Conservation (phyloP, 1,284 basidiomycete species). For the Cerrena zonata region DNA sequence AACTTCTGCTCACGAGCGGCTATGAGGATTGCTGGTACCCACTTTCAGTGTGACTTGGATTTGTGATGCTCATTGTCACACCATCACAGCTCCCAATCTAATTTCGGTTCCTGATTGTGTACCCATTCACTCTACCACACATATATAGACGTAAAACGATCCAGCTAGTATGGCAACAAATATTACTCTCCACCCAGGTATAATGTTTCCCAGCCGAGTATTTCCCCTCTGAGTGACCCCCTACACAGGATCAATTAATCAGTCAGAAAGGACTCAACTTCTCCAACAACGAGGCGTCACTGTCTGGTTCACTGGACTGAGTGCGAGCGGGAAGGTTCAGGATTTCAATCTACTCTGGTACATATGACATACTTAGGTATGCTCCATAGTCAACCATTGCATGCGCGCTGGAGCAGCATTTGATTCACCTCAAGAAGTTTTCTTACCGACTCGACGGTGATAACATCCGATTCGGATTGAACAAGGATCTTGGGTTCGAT, state of each 20-base stretch:
- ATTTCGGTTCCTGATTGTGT: too few species aligned
- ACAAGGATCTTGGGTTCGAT: constrained; percentile 97
- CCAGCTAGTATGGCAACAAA: constrained; percentile 69
- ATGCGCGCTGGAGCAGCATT: constrained; percentile 92
- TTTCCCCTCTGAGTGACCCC: not conserved
- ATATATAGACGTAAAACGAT: too few species aligned
- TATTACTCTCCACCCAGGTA: constrained; percentile 76
- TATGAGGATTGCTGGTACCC: too few species aligned
- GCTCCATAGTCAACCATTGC: constrained; percentile 86
- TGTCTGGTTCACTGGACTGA: constrained; percentile 92
- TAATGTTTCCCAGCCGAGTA: constrained; percentile 4
- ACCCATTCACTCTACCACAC: too few species aligned
- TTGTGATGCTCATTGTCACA: too few species aligned
- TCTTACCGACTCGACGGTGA: constrained; percentile 94
- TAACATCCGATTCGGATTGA: constrained; percentile 94
- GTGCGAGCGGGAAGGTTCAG: constrained; percentile 79
- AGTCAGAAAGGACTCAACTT: constrained; percentile 60
- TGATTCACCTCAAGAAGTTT: constrained; percentile 82
- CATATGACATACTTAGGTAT: not conserved
- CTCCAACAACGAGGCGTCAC: constrained; percentile 82
- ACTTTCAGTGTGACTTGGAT: too few species aligned
- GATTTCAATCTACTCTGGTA: not conserved
- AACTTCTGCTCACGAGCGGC: too few species aligned
- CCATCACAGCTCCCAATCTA: too few species aligned
- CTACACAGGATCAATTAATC: constrained; percentile 67